Evolutionary conservation across 768 basidiomycete genomes (phyloP), one percentile per base, ranked within the genome.

Genomic region (Tulasnella sp.): DNA sequence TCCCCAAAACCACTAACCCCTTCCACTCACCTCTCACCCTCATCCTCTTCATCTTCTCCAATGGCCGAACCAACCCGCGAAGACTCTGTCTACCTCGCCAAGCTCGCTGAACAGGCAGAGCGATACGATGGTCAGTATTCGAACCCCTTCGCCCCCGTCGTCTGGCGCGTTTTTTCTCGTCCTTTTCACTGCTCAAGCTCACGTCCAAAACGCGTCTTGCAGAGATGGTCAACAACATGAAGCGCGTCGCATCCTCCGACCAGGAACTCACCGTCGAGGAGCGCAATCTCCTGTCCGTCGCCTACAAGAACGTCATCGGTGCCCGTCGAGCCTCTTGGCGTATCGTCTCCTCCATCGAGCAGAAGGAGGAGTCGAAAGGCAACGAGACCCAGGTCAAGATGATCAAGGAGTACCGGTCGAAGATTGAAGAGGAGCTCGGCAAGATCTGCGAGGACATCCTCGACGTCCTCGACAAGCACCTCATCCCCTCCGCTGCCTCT

Each of bases 51-150:
- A 22, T 46, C 48, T 28, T 50, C 46, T 14, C 74, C 54, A 44
- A 76, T 76, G 76, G 34, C 76, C 28, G 76, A 76, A 46, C 74
- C 74, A 75, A 64, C 84, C 81, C 86, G 87, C 75, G 87, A 88
- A 85, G 86, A 87, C 83, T 86, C 86, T 83, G 88, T 89, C 84
- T 89, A 89, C 86, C 88, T 96, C 83, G 94, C 94, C 81, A 94
- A 94, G 87, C 89, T 96, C 80, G 93, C 94, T 72, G 94, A 94
- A 84, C 93, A 96, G 87, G 94, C 95, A 48, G 94, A 95, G 85
- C 93, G 95, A 77, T 95, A 95, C 85, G 92, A 94, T 88, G 95
- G 95, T 95, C 80, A 77, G 87, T 81, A 40, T 73, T 44, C 64
- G 37, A 69, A 48, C 75, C 76, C n/a, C 34, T 34, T 24, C 22